Base-by-base conservation (phyloP, 257 asterid genomes). In the Solanum rostratum region DNA sequence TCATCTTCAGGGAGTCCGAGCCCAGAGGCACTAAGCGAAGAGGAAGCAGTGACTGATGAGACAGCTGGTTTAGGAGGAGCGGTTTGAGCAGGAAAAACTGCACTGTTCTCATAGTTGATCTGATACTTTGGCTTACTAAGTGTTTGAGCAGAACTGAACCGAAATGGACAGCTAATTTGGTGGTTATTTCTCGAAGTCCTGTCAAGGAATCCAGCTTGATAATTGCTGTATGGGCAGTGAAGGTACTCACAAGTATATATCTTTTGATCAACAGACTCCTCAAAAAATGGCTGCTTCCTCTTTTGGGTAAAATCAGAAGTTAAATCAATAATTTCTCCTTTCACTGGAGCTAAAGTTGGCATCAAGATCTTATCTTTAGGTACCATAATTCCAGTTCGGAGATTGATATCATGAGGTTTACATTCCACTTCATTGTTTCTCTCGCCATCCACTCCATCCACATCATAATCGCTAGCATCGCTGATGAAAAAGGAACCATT, bases 1-100 rank as follows among this genome's bases (percentile, higher is more conserved):
- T 91, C 97, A 20, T 93, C 97, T 84, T 92, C 97, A 2, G 95
- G 94, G 19, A 93, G 94, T 52, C 93, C 93, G 5, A 91, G 86
- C 39, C 88, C 91, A 1, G 92, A 86, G 18, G 89, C 80, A 82
- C 89, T 90, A 15, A 90, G 79, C n/a, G 92, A 10, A 4, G 60
- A 88, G 6, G 91, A 86, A 43, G 69, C 83, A 43, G 52, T 27
- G 55, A 43, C 86, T 43, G 78, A 60, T 2, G 43, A 22, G 30
- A 12, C 83, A 37, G 84, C 55, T 81, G 20, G 54, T 53, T 66
- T 82, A 82, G 33, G 59, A 68, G 39, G 41, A 16, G 53, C 10
- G 0, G 39, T 45, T 46, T 88, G 85, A 13, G 82, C 90, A 29
- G 86, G 80, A n/a, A 85, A 83, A 57, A 69, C 84, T 0, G 63